Conservation (phyloP, 345 rosid species). For the Salix exigua region DNA sequence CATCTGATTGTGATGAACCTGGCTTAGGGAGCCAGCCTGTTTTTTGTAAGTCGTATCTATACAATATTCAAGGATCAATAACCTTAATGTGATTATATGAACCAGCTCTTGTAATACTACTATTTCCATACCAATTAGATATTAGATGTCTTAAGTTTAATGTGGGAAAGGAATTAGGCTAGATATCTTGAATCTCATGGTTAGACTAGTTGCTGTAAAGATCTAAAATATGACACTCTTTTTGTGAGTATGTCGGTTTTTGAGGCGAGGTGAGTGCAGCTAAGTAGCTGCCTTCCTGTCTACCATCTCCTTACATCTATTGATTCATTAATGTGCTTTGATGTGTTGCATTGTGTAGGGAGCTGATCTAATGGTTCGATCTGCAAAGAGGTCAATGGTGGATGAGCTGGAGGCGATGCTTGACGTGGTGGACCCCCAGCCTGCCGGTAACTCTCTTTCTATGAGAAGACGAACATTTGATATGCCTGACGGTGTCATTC, state of each 20-base stretch:
- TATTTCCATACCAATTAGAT: neutral
- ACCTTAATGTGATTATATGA: neutral
- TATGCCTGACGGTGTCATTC: constrained; percentile 69
- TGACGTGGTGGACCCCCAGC: constrained; percentile 85
- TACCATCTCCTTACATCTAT: neutral
- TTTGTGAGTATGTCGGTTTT: neutral
- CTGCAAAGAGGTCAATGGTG: constrained; percentile 76
- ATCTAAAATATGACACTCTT: neutral
- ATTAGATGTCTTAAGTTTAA: neutral
- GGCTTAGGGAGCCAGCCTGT: neutral
- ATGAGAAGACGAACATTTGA: constrained; percentile 82
- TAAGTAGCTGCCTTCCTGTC: neutral
- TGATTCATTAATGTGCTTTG: neutral
- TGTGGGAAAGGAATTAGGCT: neutral
- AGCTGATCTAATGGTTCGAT: constrained; percentile 73
- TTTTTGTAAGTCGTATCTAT: neutral
- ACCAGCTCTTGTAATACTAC: neutral
- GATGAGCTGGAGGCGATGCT: constrained; percentile 93
- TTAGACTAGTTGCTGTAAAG: neutral
- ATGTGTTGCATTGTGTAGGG: constrained; percentile 41
- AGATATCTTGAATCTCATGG: neutral
- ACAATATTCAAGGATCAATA: neutral
- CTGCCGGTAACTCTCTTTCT: constrained; percentile 58
- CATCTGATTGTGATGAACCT: neutral
- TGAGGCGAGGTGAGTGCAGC: neutral